Evolutionary conservation across 352 stramenopile genomes (phyloP).

Genomic region (Globisporangium paroecandrum): DNA sequence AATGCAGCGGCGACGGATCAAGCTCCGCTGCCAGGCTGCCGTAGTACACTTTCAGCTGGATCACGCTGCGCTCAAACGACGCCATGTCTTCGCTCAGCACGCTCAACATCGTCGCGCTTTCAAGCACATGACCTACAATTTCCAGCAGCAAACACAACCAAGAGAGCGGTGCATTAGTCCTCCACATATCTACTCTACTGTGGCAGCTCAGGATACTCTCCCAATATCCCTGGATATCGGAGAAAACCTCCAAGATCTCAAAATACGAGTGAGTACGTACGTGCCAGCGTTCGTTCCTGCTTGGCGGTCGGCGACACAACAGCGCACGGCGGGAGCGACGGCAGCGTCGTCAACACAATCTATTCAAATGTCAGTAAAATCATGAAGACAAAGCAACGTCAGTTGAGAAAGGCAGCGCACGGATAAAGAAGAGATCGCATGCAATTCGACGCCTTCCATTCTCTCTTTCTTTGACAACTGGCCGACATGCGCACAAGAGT

Average conservation of each 20-base stretch:
- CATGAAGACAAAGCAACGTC: background rate
- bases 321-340: constrained; percentile 75
- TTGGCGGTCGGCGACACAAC: constrained; percentile 44
- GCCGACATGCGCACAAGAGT: background rate
- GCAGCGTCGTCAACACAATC: constrained; percentile 83
- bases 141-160: background rate
- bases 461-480: background rate
- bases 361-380: constrained; percentile 20
- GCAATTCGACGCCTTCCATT: background rate
- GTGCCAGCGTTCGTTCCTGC: constrained; percentile 70
- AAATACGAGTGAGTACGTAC: constrained; percentile 30
- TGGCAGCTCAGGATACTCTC: background rate
- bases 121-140: constrained; percentile 71
- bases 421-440: background rate
- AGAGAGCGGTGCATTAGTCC: background rate
- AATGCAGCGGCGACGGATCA: constrained; percentile 71
- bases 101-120: constrained; percentile 87
- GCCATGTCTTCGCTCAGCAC: constrained; percentile 82
- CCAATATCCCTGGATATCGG: background rate
- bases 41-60: constrained; percentile 90
- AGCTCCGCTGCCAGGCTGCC: constrained; percentile 38
- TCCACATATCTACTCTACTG: too few species aligned
- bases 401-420: background rate
- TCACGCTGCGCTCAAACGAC: constrained; percentile 85
- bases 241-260: background rate